Conservation (phyloP, 768 basidiomycete genomes). For the Mycena maculata region DNA sequence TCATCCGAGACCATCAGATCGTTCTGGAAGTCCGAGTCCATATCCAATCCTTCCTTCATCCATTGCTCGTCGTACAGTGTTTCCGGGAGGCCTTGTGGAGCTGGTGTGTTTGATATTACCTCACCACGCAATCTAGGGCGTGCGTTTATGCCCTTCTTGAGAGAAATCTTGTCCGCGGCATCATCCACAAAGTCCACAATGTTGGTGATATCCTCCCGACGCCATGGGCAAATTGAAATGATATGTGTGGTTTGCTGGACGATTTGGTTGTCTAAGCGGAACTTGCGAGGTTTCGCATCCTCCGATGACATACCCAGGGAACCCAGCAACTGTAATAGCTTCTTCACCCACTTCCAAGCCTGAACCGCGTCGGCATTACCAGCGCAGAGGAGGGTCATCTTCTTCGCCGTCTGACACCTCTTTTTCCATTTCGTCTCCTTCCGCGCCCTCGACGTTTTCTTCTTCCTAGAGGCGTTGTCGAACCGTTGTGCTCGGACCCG, state of each 20-base stretch:
- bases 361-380: not conserved
- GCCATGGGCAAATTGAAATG: slow-evolving; percentile 7
- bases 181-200: not conserved
- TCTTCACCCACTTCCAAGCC: slow-evolving; percentile 5
- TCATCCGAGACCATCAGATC: slow-evolving; percentile 2
- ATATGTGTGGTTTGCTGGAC: not conserved
- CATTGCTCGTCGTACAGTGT: slow-evolving; percentile 11
- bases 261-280: not conserved
- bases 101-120: not conserved
- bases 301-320: slow-evolving; percentile 7
- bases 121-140: not conserved
- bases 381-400: slow-evolving; percentile 5
- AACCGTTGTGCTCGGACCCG: not conserved
- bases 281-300: not conserved
- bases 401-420: not conserved
- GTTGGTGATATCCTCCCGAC: not conserved
- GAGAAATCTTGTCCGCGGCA: not conserved
- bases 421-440: slow-evolving; percentile 4
- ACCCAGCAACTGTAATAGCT: not conserved
- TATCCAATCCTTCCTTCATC: slow-evolving; percentile 3
- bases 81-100: slow-evolving; percentile 5
- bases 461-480: not conserved
- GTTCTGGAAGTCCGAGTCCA: not conserved
- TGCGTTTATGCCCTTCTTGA: not conserved
- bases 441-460: not conserved